Percentiles rank a stretch among this genome's conserved stretches.
These are phyloP conservation scores for Orbilia brochopaga DNA, from an alignment of 2,329 filamentous ascomycete species.

Conservation along the genomic window DNA sequence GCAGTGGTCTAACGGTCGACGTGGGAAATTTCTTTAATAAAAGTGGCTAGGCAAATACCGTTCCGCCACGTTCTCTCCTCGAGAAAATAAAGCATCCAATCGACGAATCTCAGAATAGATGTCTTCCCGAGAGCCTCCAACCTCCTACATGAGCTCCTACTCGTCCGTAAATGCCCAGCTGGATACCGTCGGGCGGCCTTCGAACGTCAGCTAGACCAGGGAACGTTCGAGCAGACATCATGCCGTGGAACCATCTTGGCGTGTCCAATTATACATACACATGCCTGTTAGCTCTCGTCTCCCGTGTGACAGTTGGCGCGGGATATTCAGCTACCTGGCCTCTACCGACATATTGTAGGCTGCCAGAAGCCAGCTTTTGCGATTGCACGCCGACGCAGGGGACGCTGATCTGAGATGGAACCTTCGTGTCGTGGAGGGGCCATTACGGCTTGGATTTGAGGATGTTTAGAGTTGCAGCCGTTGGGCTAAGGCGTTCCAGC, in stretches of 20 bases:
- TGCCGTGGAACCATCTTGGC: slow-evolving; percentile 1
- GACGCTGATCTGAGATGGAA: too few species aligned
- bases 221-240: neutral
- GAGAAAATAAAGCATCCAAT: neutral
- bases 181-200: neutral
- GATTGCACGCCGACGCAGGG: neutral
- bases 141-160: slow-evolving; percentile 8
- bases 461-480: too few species aligned
- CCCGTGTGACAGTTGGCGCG: slow-evolving; percentile 6
- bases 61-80: neutral
- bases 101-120: slow-evolving; percentile 5
- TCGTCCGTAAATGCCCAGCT: neutral
- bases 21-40: neutral
- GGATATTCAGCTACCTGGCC: neutral
- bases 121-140: slow-evolving; percentile 2
- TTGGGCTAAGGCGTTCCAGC: too few species aligned
- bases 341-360: neutral
- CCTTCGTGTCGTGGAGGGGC: too few species aligned
- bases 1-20: too few species aligned
- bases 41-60: neutral
- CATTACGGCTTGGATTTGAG: too few species aligned
- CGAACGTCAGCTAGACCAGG: neutral
- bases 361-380: neutral
- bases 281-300: neutral
- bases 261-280: neutral